phyloP scores from a whole-genome alignment of 768 basidiomycete genomes.

The Auriscalpium vulgare region DNA sequence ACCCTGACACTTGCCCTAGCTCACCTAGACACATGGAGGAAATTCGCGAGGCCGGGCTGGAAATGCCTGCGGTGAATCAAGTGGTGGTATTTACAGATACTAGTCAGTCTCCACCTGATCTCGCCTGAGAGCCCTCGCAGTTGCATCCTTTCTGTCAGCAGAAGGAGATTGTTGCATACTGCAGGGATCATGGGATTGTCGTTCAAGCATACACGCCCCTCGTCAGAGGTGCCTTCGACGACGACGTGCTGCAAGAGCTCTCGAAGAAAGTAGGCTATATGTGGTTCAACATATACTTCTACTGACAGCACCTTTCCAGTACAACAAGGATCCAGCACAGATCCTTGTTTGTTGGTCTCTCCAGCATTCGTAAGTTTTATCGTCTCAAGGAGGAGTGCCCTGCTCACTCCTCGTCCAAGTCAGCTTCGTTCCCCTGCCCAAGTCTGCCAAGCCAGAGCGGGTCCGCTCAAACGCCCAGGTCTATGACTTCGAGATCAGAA shows the following conservation, averaged over 20 bases:
- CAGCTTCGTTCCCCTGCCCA: slow-evolving; percentile 79
- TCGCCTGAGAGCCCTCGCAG: slow-evolving; percentile 28
- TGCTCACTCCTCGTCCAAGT: background rate
- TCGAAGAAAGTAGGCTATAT: slow-evolving; percentile 45
- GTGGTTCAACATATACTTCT: background rate
- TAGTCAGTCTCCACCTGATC: background rate
- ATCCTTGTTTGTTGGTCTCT: slow-evolving; percentile 87
- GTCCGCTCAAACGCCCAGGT: slow-evolving; percentile 68
- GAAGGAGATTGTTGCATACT: slow-evolving; percentile 35
- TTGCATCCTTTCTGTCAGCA: slow-evolving; percentile 64
- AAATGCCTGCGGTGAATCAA: slow-evolving; percentile 71
- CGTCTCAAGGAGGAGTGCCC: background rate
- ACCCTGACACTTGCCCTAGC: slow-evolving; percentile 29
- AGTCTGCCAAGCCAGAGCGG: slow-evolving; percentile 62
- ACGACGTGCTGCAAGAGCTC: slow-evolving; percentile 45
- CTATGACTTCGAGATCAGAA: slow-evolving; percentile 64
- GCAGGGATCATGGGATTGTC: slow-evolving; percentile 46
- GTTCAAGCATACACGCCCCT: slow-evolving; percentile 76
- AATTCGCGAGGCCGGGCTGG: slow-evolving; percentile 52
- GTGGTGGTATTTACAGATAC: slow-evolving; percentile 47
- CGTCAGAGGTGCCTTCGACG: slow-evolving; percentile 37
- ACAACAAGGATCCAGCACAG: slow-evolving; percentile 61
- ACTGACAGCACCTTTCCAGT: slow-evolving; percentile 26
- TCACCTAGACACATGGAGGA: slow-evolving; percentile 68
- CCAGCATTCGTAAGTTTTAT: slow-evolving; percentile 59